Evolutionary conservation across 495 filamentous ascomycete species (phyloP), one percentile per base, ranked within the genome.

Genomic region (Xylaria flabelliformis): DNA sequence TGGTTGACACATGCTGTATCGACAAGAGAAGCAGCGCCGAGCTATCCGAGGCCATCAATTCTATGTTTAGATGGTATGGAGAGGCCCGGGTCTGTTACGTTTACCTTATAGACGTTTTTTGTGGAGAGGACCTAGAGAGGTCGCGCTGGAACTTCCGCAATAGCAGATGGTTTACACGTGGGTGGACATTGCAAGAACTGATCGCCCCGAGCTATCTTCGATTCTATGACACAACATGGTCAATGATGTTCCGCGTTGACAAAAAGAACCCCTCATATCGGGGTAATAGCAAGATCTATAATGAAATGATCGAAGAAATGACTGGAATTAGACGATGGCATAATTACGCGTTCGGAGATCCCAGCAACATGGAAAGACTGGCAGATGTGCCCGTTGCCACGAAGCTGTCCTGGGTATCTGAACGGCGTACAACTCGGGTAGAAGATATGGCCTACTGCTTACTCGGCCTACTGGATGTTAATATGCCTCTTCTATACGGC

Each of bases 1-100:
- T 77, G 77, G 51, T 79, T 12, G 77, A 79, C 58, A 74, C 77
- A 12, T 74, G 75, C 64, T 80, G 79, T 39, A 78, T 77, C 59
- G 66, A 81, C 64, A 81, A 81, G 70, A 72, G 58, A 15, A 74
- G 69, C 46, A 79, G 75, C 24, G 74, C 75, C 3, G 79, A 80
- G 48, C 70, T 78, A 0, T 42, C 44, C 7, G 75, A 77, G 48
- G 61, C 61, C 0, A 44, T 64, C 39, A 64, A 21, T n/a, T 64
- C 61, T 17, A 64, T 64, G 63, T 65, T 65, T 26, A 12, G 42
- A 65, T 65, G 63, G 63, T 65, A 65, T 17, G 13, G 17, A 1
- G 15, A 65, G 0, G 63, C 63, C 4, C 0, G 19, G 17, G 19
- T n/a, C 8, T 65, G 63, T n/a, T 65, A 65, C 26, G 63, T 65